A percentile compares a stretch with the other conserved stretches of the same genome.
Evolutionary conservation across 352 stramenopile genomes (phyloP).

Genomic region (Proteromonas lacertae): DNA sequence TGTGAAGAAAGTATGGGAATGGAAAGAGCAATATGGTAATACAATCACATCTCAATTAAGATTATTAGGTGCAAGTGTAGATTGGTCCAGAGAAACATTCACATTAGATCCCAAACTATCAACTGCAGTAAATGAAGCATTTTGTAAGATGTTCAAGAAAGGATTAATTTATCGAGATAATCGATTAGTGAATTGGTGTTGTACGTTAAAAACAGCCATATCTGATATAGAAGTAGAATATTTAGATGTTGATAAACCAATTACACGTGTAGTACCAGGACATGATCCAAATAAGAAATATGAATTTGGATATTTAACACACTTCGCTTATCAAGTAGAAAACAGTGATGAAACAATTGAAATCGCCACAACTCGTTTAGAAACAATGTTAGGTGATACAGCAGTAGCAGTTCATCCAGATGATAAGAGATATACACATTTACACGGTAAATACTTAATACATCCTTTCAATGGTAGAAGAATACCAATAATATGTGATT

Average conservation of each 20-base stretch:
- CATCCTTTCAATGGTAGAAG: constrained; percentile 58
- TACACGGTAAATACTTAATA: constrained; percentile 70
- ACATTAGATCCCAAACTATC: constrained; percentile 83
- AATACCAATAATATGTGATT: constrained; percentile 77
- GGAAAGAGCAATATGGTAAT: constrained; percentile 83
- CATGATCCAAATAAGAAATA: constrained; percentile 76
- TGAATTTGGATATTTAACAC: constrained; percentile 90
- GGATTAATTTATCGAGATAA: constrained; percentile 78
- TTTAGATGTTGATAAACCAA: constrained; percentile 61
- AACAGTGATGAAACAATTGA: constrained; percentile 34
- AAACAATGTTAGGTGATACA: constrained; percentile 97
- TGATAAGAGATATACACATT: constrained; percentile 67
- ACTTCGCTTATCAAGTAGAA: constrained; percentile 83
- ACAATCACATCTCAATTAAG: constrained; percentile 77
- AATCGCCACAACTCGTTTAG: constrained; percentile 72
- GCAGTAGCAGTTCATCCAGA: constrained; percentile 88
- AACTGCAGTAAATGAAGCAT: constrained; percentile 75
- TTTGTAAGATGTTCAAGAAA: constrained; percentile 67
- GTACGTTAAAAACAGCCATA: constrained; percentile 57
- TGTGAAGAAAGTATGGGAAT: constrained; percentile 71
- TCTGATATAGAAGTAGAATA: constrained; percentile 81
- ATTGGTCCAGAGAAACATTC: constrained; percentile 82
- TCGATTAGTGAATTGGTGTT: constrained; percentile 95
- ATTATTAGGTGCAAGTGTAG: constrained; percentile 54
- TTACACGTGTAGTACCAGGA: constrained; percentile 33